A percentile compares a stretch with the other conserved stretches of the same genome.
These are phyloP conservation scores for Geotrichum cucujoidarum DNA, from an alignment of 1,139 yeast species.

Conservation along the genomic window DNA sequence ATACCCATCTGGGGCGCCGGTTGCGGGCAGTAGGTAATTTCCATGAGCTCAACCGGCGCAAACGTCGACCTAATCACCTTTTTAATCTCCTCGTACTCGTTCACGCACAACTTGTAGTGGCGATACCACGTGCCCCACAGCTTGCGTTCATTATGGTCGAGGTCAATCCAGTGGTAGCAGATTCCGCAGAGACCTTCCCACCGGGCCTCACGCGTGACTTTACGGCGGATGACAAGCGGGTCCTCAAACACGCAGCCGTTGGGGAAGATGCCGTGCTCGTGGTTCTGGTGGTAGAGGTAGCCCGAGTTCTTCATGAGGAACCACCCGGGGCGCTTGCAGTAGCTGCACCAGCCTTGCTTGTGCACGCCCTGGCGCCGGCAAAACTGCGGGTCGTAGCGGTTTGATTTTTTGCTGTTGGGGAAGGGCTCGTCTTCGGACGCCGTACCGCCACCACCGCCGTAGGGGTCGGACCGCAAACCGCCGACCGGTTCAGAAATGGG, in stretches of 20 bases:
- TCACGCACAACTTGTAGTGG: slow-evolving; percentile 31
- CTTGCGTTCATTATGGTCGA: slow-evolving; percentile 29
- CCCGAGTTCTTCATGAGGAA: slow-evolving; percentile 31
- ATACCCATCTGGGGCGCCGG: too few species aligned
- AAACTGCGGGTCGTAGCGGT: slow-evolving; percentile 28
- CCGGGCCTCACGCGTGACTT: slow-evolving; percentile 27
- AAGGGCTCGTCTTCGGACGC: slow-evolving; percentile 19
- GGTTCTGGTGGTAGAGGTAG: slow-evolving; percentile 32
- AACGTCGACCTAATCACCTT: slow-evolving; percentile 27
- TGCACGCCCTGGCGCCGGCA: slow-evolving; percentile 24
- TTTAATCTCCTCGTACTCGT: slow-evolving; percentile 31
- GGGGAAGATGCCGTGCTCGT: slow-evolving; percentile 33
- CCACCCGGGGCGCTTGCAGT: slow-evolving; percentile 28
- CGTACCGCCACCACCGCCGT: background rate
- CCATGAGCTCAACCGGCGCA: slow-evolving; percentile 28
- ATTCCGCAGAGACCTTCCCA: slow-evolving; percentile 34
- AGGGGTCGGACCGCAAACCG: too few species aligned
- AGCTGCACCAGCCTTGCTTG: slow-evolving; percentile 32
- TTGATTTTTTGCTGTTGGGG: slow-evolving; percentile 24
- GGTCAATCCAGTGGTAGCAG: slow-evolving; percentile 32
- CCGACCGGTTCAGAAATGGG: slow-evolving; percentile 14
- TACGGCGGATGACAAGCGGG: slow-evolving; percentile 29
- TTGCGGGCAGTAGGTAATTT: slow-evolving; percentile 24
- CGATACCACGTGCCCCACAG: slow-evolving; percentile 34
- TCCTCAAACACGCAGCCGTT: slow-evolving; percentile 31